Percentiles rank a stretch among this genome's conserved stretches.
Evolutionary conservation across 2,329 filamentous ascomycete genomes (phyloP).

Genomic region (Fusarium concolor): DNA sequence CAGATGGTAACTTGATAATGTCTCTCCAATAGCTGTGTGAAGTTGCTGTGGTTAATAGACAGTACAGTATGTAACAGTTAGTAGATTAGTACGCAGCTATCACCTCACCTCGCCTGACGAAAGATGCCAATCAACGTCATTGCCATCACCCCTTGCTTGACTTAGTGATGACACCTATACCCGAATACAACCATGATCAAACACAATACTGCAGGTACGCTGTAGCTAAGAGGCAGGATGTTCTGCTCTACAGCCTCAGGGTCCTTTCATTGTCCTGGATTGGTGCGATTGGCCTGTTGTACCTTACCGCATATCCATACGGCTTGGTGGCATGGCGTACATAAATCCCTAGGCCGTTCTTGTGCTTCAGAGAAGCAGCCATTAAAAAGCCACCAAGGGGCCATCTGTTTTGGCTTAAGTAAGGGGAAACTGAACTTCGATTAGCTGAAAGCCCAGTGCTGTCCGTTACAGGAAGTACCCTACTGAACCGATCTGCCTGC

Average conservation of each 20-base stretch:
- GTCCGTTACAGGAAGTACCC: conserved; percentile 22
- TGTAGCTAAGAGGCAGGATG: conserved; percentile 28
- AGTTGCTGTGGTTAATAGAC: no score
- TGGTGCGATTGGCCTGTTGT: conserved; percentile 36
- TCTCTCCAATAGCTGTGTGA: not conserved
- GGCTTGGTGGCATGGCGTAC: conserved; percentile 35
- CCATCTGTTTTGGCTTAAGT: conserved; percentile 18
- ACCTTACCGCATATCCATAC: conserved; percentile 31
- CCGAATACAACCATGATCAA: conserved; percentile 9
- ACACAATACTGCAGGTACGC: conserved; percentile 37
- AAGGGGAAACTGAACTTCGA: conserved; percentile 5
- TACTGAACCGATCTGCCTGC: conserved; percentile 41
- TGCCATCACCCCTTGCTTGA: not conserved
- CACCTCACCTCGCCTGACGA: not conserved
- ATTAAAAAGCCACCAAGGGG: conserved; percentile 29
- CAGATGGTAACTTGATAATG: not conserved
- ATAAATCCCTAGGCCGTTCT: conserved; percentile 38
- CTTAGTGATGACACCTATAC: conserved; percentile 1
- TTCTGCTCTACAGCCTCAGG: conserved; percentile 23
- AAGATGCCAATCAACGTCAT: not conserved
- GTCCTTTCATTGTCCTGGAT: conserved; percentile 20
- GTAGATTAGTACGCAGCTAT: no score
- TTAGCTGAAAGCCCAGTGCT: conserved; percentile 18
- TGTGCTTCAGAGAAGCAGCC: conserved; percentile 30
- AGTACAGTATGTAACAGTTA: no score